Conservation (phyloP, 768 basidiomycete genomes). For the Trametes punicea region DNA sequence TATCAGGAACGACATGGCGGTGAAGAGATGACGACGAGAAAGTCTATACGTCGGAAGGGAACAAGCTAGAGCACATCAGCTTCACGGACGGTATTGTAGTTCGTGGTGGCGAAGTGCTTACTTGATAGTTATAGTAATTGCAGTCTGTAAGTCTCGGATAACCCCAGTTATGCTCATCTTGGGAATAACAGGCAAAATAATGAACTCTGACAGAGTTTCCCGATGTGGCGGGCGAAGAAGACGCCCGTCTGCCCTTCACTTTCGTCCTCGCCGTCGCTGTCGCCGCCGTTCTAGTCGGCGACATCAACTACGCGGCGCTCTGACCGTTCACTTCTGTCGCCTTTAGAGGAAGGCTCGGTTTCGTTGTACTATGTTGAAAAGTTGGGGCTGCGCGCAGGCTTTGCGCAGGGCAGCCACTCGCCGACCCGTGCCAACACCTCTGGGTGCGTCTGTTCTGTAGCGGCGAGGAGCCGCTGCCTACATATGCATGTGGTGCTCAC, state of each 20-base stretch:
- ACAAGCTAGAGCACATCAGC: neutral
- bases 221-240: neutral
- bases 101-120: too few species aligned
- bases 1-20: constrained; percentile 23
- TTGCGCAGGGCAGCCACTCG: constrained; percentile 13
- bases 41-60: too few species aligned
- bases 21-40: neutral
- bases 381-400: constrained; percentile 14
- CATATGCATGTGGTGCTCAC: neutral
- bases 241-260: neutral
- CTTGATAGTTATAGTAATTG: too few species aligned
- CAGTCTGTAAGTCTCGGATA: too few species aligned
- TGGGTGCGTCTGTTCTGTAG: constrained; percentile 1
- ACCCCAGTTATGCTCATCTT: too few species aligned
- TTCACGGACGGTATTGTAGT: too few species aligned
- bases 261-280: constrained; percentile 7
- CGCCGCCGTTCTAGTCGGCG: neutral
- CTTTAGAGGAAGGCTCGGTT: neutral
- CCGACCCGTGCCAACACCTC: constrained; percentile 10
- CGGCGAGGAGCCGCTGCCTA: neutral
- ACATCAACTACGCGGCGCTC: neutral
- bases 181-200: too few species aligned
- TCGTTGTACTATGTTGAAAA: constrained; percentile 11
- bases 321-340: neutral
- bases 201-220: neutral